Percentiles rank a stretch among this genome's conserved stretches.
phyloP scores from a whole-genome alignment of 306 rosid species.

The Castanopsis chinensis region DNA sequence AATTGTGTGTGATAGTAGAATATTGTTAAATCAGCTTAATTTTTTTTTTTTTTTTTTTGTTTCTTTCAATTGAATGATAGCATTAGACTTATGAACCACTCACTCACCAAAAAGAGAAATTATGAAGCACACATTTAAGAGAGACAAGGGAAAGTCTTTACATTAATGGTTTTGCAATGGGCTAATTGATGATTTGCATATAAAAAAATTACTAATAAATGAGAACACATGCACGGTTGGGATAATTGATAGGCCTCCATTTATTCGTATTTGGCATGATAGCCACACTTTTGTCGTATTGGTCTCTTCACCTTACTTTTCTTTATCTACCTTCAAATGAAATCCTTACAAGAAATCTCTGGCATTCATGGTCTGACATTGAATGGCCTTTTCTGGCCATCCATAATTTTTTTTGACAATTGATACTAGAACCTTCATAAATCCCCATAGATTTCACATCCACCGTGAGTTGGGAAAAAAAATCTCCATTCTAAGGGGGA shows the following conservation, averaged over 20 bases:
- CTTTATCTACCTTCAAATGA: too few relatives aligned
- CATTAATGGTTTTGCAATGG: not conserved
- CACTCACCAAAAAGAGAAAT: too few relatives aligned
- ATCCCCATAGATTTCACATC: too few relatives aligned
- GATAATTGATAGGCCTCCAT: not conserved
- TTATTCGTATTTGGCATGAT: not conserved
- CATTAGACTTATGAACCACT: too few relatives aligned
- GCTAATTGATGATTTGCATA: not conserved
- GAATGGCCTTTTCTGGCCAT: not conserved
- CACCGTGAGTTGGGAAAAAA: too few relatives aligned
- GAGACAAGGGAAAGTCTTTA: not conserved
- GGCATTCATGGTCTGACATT: not conserved
- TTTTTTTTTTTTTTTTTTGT: too few relatives aligned
- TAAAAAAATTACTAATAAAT: not conserved
- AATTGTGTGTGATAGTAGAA: too few relatives aligned
- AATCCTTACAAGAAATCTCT: not conserved
- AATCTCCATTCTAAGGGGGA: too few relatives aligned
- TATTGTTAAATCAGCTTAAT: too few relatives aligned
- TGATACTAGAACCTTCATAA: too few relatives aligned
- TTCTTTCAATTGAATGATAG: too few relatives aligned
- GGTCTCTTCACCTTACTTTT: not conserved
- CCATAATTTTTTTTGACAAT: not conserved
- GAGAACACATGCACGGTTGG: conserved; percentile 26
- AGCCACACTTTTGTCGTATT: conserved; percentile 12
- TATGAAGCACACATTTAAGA: too few relatives aligned